A percentile compares a stretch with the other conserved stretches of the same genome.
Conservation (phyloP, 352 stramenopile genomes). For the Phytophthora cactorum region DNA sequence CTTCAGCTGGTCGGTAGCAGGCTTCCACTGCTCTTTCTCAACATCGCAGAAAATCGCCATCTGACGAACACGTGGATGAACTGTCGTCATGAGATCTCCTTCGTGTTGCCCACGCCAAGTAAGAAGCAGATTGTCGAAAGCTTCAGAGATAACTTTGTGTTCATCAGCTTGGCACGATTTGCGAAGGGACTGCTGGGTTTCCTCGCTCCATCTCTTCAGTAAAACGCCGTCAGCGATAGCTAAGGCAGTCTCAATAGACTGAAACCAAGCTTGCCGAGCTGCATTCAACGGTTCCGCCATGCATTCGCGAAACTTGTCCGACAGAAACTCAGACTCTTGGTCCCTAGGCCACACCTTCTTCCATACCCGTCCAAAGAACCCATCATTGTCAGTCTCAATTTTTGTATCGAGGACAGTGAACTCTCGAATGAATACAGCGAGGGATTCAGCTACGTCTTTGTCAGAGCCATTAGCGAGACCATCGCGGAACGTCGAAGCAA, state of each 20-base stretch:
- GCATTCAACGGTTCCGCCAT: constrained; percentile 24
- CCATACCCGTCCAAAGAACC: constrained; percentile 2
- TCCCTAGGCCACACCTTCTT: constrained; percentile 3
- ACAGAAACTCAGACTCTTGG: constrained; percentile 9
- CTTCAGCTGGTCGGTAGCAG: constrained; percentile 35
- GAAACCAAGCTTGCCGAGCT: constrained; percentile 29
- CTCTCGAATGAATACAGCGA: constrained; percentile 25
- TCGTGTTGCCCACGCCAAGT: constrained; percentile 22
- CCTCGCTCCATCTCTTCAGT: constrained; percentile 11
- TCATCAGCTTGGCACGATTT: constrained; percentile 19
- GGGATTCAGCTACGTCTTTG: neutral
- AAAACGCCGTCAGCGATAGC: constrained; percentile 10
- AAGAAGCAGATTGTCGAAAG: constrained; percentile 12
- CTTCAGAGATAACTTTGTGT: constrained; percentile 12
- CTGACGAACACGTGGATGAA: constrained; percentile 7
- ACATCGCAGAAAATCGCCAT: constrained; percentile 15
- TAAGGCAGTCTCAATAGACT: constrained; percentile 26
- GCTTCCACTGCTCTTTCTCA: constrained; percentile 32
- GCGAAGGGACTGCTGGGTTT: constrained; percentile 14
- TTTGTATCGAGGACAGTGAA: constrained; percentile 29
- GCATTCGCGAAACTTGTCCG: constrained; percentile 22
- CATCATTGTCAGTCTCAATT: neutral
- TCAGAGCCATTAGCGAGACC: neutral
- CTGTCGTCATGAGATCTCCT: constrained; percentile 15
- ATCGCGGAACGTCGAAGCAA: constrained; percentile 27